Evolutionary conservation across 257 asterid species (phyloP).

Genomic region (Nicotiana otophora): DNA sequence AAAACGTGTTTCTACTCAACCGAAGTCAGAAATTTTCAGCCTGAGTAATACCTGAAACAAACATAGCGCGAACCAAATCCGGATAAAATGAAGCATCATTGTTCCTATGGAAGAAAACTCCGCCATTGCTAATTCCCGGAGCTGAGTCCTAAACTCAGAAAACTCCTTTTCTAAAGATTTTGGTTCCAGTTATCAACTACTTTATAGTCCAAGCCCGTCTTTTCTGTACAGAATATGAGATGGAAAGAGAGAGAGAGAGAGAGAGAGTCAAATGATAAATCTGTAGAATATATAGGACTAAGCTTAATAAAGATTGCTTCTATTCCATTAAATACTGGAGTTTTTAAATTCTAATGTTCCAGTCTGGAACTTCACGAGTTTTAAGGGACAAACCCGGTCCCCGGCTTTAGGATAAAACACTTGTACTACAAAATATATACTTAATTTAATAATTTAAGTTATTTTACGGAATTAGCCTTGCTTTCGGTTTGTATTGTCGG

Average conservation of each 20-base stretch:
- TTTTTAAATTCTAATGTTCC: background rate
- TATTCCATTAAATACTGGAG: background rate
- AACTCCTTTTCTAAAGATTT: background rate
- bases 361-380: slow-evolving; percentile 17
- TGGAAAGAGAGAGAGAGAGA: background rate
- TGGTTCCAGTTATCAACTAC: background rate
- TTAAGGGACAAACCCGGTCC: slow-evolving; percentile 7
- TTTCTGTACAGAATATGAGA: background rate
- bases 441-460: no score
- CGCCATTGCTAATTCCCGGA: background rate
- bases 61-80: background rate
- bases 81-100: background rate
- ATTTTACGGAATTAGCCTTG: slow-evolving; percentile 35
- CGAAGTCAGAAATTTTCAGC: background rate
- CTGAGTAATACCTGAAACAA: slow-evolving; percentile 10
- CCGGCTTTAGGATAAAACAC: no score
- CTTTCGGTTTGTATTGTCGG: slow-evolving; percentile 46
- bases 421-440: no score
- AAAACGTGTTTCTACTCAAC: background rate
- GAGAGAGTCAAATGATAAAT: background rate
- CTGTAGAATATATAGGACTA: background rate
- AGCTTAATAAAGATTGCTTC: slow-evolving; percentile 21
- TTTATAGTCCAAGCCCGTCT: background rate
- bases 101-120: background rate
- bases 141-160: background rate